Percentiles rank a stretch among this genome's conserved stretches.
Evolutionary conservation across 1,284 basidiomycete genomes (phyloP).

Genomic region (Ceraceosorus guamensis): DNA sequence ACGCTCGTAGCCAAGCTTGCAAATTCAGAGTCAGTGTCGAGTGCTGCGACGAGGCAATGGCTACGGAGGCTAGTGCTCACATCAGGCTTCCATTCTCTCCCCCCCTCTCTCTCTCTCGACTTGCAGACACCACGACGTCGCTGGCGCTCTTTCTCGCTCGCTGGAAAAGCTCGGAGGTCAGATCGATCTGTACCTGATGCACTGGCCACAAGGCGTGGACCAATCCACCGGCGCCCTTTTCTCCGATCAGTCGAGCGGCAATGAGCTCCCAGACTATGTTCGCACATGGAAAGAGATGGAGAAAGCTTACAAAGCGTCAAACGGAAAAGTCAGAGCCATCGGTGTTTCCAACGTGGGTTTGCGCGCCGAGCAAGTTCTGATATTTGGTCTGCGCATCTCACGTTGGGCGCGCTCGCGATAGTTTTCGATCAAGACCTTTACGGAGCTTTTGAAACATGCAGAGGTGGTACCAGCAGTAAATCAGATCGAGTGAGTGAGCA

Average conservation of each 20-base stretch:
- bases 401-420: not conserved
- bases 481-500: slow-evolving; percentile 41
- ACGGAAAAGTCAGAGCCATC: slow-evolving; percentile 50
- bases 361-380: not conserved
- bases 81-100: too few relatives aligned
- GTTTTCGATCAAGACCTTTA: slow-evolving; percentile 25
- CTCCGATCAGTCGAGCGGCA: too few relatives aligned
- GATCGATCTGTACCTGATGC: not conserved
- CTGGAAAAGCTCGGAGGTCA: not conserved
- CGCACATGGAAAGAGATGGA: slow-evolving; percentile 40
- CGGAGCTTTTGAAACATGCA: slow-evolving; percentile 24
- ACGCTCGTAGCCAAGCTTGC: not conserved
- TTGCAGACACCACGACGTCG: not conserved
- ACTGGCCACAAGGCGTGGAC: not conserved
- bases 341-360: slow-evolving; percentile 56
- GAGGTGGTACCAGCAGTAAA: slow-evolving; percentile 36
- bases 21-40: too few relatives aligned
- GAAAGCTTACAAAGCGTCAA: slow-evolving; percentile 32
- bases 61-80: too few relatives aligned
- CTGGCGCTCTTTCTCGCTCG: not conserved
- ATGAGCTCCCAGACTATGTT: too few relatives aligned
- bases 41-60: too few relatives aligned
- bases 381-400: not conserved
- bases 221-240: too few relatives aligned
- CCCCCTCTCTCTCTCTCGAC: too few relatives aligned